phyloP scores from a whole-genome alignment of 2,329 filamentous ascomycete genomes.

The Stemphylium beticola region DNA sequence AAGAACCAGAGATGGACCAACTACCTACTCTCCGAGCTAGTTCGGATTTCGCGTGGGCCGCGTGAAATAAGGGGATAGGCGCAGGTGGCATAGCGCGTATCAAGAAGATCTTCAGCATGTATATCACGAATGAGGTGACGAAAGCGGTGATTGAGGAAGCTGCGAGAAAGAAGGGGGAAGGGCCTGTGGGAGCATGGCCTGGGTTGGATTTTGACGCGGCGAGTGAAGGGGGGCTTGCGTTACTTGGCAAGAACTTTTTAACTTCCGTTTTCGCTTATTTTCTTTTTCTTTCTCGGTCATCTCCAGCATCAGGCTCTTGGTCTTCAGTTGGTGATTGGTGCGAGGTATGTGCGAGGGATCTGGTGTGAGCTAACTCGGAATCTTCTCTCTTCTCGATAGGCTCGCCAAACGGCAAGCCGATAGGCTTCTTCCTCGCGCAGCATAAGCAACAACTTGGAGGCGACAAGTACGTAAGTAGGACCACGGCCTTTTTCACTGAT shows the following conservation, averaged over 20 bases:
- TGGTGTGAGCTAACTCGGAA: not conserved
- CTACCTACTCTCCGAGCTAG: constrained; percentile 9
- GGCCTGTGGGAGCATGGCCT: too few species aligned
- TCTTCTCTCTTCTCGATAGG: not conserved
- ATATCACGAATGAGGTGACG: constrained; percentile 8
- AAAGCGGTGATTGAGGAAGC: not conserved
- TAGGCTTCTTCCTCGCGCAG: constrained; percentile 14
- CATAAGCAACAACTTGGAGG: constrained; percentile 18
- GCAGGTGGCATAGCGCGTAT: constrained; percentile 1
- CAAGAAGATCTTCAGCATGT: constrained; percentile 11
- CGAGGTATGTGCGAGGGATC: not conserved
- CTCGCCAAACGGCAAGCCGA: constrained; percentile 11
- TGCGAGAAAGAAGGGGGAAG: not conserved
- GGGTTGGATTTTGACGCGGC: too few species aligned
- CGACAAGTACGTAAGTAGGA: constrained; percentile 9
- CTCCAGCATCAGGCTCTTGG: too few species aligned
- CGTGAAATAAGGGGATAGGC: constrained; percentile 7
- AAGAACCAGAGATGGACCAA: not conserved
- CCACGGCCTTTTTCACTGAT: constrained; percentile 8
- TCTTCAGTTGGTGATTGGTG: too few species aligned
- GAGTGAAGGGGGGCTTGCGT: too few species aligned
- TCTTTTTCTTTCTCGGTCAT: too few species aligned
- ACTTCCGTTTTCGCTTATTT: too few species aligned
- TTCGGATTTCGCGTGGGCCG: constrained; percentile 19
- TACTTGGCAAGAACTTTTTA: too few species aligned